Evolutionary conservation across 2,329 filamentous ascomycete species (phyloP).

Genomic region (Colletotrichum tanaceti): DNA sequence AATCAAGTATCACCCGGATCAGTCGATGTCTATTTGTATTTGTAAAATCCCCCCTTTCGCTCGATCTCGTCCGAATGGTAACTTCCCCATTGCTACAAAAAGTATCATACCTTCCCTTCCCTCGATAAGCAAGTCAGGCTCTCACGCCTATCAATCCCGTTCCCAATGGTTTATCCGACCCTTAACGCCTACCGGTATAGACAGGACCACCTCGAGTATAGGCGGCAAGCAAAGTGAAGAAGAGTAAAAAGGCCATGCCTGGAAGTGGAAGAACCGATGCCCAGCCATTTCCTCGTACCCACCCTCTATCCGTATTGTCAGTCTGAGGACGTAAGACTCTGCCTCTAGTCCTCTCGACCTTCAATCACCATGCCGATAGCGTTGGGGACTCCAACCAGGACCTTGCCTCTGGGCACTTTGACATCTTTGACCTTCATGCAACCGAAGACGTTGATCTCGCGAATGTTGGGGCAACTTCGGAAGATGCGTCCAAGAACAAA

Average conservation of each 20-base stretch:
- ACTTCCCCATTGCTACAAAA: not conserved
- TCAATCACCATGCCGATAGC: constrained; percentile 71
- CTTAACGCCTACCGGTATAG: not conserved
- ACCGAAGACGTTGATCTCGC: constrained; percentile 71
- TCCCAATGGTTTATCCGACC: not conserved
- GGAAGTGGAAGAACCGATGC: not conserved
- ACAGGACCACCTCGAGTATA: not conserved
- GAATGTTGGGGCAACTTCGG: constrained; percentile 69
- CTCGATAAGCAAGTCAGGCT: not conserved
- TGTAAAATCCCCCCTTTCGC: not conserved
- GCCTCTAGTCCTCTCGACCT: constrained; percentile 47
- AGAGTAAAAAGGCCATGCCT: not conserved
- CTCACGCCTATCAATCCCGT: not conserved
- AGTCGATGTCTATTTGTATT: not conserved
- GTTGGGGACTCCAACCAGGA: constrained; percentile 69
- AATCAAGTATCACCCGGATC: too few species aligned
- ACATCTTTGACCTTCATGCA: constrained; percentile 71
- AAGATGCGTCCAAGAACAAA: constrained; percentile 73
- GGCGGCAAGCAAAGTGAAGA: not conserved
- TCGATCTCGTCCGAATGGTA: not conserved
- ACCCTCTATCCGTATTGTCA: not conserved
- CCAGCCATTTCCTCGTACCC: not conserved
- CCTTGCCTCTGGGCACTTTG: constrained; percentile 64
- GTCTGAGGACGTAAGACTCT: not conserved
- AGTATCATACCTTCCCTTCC: not conserved